phyloP scores from a whole-genome alignment of 176 grass and related monocot species.

The Oryza brachyantha region DNA sequence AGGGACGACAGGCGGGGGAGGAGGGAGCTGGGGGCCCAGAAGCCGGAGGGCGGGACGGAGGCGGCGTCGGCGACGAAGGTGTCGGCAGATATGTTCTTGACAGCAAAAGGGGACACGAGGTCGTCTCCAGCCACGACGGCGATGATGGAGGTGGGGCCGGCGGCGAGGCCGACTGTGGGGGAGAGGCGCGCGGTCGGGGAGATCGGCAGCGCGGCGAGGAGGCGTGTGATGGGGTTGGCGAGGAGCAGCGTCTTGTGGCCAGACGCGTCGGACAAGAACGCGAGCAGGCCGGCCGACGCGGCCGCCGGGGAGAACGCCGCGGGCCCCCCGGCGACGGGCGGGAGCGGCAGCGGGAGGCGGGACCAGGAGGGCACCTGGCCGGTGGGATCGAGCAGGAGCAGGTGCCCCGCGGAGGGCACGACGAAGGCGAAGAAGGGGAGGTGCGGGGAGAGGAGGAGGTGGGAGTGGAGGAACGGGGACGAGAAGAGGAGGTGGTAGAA shows the following conservation, averaged over 20 bases:
- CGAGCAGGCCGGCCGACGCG: slow-evolving; percentile 64
- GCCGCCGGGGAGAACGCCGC: slow-evolving; percentile 58
- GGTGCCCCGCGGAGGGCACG: slow-evolving; percentile 28
- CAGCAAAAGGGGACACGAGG: slow-evolving; percentile 88
- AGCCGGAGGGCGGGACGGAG: slow-evolving; percentile 48
- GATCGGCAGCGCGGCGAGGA: slow-evolving; percentile 61
- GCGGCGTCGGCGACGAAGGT: slow-evolving; percentile 78
- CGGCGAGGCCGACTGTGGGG: slow-evolving; percentile 73
- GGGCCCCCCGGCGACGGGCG: background rate
- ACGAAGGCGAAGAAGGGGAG: slow-evolving; percentile 85
- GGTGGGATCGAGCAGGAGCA: slow-evolving; percentile 58
- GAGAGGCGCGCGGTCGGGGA: slow-evolving; percentile 67
- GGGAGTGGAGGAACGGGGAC: slow-evolving; percentile 77
- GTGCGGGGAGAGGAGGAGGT: slow-evolving; percentile 73
- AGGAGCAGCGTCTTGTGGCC: slow-evolving; percentile 83
- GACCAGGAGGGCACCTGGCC: slow-evolving; percentile 42
- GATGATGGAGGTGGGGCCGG: slow-evolving; percentile 66
- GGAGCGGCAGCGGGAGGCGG: slow-evolving; percentile 49
- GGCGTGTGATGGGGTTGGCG: slow-evolving; percentile 71
- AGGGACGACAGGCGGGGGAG: slow-evolving; percentile 82
- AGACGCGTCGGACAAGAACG: slow-evolving; percentile 65
- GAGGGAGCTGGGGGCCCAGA: slow-evolving; percentile 60
- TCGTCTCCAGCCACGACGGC: slow-evolving; percentile 74
- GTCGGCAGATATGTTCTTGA: slow-evolving; percentile 93
- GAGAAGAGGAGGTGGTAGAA: slow-evolving; percentile 88